A percentile compares a stretch with the other conserved stretches of the same genome.
phyloP scores from a whole-genome alignment of 1,139 yeast species.

The Pichia sp. region DNA sequence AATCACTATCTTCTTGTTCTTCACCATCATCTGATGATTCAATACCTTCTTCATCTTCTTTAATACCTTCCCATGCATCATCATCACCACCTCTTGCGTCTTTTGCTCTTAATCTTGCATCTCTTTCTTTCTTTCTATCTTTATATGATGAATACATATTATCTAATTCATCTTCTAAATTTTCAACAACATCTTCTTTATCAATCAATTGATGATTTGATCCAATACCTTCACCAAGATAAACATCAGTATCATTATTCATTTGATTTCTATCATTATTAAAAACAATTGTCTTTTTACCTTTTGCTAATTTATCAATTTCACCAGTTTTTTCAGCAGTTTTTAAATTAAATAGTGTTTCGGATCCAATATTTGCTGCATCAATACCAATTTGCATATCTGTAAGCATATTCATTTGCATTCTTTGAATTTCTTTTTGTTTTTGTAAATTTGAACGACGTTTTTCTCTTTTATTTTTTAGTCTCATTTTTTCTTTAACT shows the following conservation, averaged over 20 bases:
- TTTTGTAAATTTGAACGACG: slow-evolving; percentile 75
- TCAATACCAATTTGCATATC: slow-evolving; percentile 92
- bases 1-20: slow-evolving; percentile 39
- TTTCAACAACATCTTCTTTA: slow-evolving; percentile 54
- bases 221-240: slow-evolving; percentile 36
- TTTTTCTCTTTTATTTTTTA: slow-evolving; percentile 69
- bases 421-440: slow-evolving; percentile 82
- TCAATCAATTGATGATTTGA: slow-evolving; percentile 29
- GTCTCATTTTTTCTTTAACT: slow-evolving; percentile 65
- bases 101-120: slow-evolving; percentile 76
- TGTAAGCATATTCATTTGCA: slow-evolving; percentile 95
- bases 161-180: slow-evolving; percentile 74
- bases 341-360: slow-evolving; percentile 74
- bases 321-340: slow-evolving; percentile 83
- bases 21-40: slow-evolving; percentile 40
- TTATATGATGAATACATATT: slow-evolving; percentile 74
- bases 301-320: slow-evolving; percentile 64
- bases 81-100: slow-evolving; percentile 74
- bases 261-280: slow-evolving; percentile 35
- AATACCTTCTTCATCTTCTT: slow-evolving; percentile 37
- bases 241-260: slow-evolving; percentile 41
- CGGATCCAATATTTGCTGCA: slow-evolving; percentile 78
- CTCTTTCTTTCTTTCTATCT: slow-evolving; percentile 67
- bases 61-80: slow-evolving; percentile 79
- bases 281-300: slow-evolving; percentile 75